Percentiles rank a stretch among this genome's conserved stretches.
These are phyloP conservation scores for Pleurotus cornucopiae DNA, from an alignment of 768 basidiomycete species.

Conservation along the genomic window DNA sequence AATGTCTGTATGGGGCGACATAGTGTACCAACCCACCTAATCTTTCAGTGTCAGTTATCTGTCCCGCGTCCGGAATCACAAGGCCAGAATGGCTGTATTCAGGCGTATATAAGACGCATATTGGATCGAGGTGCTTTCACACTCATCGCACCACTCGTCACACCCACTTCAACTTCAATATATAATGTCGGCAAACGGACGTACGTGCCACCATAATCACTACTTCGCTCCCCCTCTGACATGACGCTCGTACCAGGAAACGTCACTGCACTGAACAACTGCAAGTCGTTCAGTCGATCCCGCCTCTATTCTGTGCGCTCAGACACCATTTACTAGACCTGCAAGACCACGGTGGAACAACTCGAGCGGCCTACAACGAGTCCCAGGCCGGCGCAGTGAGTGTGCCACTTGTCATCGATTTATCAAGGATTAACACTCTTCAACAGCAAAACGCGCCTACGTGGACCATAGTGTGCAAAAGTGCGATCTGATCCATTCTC, in stretches of 20 bases:
- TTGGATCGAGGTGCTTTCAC: too few relatives aligned
- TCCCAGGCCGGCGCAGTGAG: conserved; percentile 25
- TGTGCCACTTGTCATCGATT: neutral
- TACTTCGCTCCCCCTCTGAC: neutral
- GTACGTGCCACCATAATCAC: neutral
- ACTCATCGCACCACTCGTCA: too few relatives aligned
- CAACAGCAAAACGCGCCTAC: conserved; percentile 10
- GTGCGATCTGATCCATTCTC: conserved; percentile 28
- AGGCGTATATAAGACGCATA: neutral
- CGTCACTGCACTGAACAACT: conserved; percentile 39
- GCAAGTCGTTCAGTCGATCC: conserved; percentile 22
- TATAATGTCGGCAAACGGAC: neutral
- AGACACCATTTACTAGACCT: conserved; percentile 19
- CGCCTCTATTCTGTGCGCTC: neutral
- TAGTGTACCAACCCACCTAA: neutral
- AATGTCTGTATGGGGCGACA: neutral
- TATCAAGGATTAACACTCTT: neutral
- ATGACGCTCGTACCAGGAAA: conserved; percentile 15
- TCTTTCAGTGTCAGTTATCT: neutral
- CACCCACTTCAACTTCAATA: neutral
- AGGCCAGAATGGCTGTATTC: too few relatives aligned
- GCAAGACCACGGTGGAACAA: conserved; percentile 13
- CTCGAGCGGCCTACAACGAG: conserved; percentile 20
- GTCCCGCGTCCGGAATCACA: too few relatives aligned
- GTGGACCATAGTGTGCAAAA: conserved; percentile 58